Base-by-base conservation (phyloP, 139 green algal genomes). In the Raphidocelis subcapitata region DNA sequence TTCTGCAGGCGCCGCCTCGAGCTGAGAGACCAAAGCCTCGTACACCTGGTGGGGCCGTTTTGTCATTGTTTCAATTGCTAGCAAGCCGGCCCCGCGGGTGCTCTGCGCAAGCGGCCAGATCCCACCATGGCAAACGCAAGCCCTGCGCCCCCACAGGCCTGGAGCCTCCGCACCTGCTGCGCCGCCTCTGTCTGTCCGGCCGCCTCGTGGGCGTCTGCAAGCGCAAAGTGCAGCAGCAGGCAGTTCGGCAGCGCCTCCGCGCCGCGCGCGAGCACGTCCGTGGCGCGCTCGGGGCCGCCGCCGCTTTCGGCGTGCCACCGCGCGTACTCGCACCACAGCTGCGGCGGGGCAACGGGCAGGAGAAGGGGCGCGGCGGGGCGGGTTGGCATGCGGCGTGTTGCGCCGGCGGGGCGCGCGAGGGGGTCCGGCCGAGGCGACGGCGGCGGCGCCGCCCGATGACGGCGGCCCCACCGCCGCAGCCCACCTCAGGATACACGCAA, bases 181-280 rank as follows among this genome's bases (percentile, higher is more conserved):
- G 90, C 90, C 8, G 70, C 81, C 3, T 85, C 79, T 24, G 79
- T 35, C 36, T 80, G 28, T 37, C 89, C 91, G 2, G 65, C 31
- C 26, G 33, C 46, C 72, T 96, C 92, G 36, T 94, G 56, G 37
- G 91, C 29, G 41, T 97, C 93, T 2, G 92, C 93, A 0, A 86
- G 85, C 1, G 88, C 84, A 74, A 94, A 94, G 70, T 90, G 88
- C 76, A 97, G 79, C 75, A 92, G 59, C 60, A 87, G 59, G 54
- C 85, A 92, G 35, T 52, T 54, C 1, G 92, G 92, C 68, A 95
- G 79, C 23, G 84, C 82, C 62, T 77, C 52, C 54, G 81, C 33
- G 16, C 59, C 76, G 4, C 62, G 44, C 36, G 51, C 8, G n/a
- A 90, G 67, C 3, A 85, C 70, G 4, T 46, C 56, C 3, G 62